These are phyloP conservation scores for Bipolaris gigantea DNA, from an alignment of 2,329 filamentous ascomycete genomes.

Conservation along the genomic window DNA sequence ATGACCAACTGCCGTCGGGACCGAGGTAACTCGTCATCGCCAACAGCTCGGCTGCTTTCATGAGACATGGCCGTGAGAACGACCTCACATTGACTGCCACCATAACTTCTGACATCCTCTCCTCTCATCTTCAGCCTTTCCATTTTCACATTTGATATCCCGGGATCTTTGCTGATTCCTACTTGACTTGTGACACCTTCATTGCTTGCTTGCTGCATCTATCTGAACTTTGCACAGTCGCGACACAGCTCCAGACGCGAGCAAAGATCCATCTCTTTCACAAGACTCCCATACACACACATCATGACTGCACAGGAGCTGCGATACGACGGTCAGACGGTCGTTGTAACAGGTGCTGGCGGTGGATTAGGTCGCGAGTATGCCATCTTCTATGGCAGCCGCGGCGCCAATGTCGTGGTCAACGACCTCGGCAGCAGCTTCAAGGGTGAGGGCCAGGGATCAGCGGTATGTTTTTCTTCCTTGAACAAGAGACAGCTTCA, in stretches of 20 bases:
- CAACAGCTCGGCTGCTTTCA: conserved; percentile 18
- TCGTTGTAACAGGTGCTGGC: conserved; percentile 84
- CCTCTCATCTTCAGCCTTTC: conserved; percentile 3
- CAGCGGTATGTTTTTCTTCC: conserved; percentile 64
- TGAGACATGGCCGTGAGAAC: conserved; percentile 14
- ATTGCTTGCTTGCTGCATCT: conserved; percentile 4
- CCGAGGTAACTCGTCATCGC: conserved; percentile 16
- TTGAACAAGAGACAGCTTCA: background rate
- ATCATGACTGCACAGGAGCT: conserved; percentile 54
- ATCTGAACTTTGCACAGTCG: conserved; percentile 7
- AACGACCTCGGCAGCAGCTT: conserved; percentile 94
- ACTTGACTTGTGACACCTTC: conserved; percentile 3
- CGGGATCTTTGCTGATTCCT: conserved; percentile 26
- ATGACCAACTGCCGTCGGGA: conserved; percentile 16
- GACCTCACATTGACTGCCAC: conserved; percentile 3
- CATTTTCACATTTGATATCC: background rate
- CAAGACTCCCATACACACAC: conserved; percentile 1
- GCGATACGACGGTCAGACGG: conserved; percentile 84
- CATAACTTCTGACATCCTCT: conserved; percentile 8
- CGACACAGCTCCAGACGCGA: conserved; percentile 7
- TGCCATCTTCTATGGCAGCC: conserved; percentile 84
- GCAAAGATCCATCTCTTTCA: conserved; percentile 7
- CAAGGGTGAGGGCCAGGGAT: conserved; percentile 86
- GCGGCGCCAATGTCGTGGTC: conserved; percentile 92
- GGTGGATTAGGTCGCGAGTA: conserved; percentile 82